Evolutionary conservation across 768 basidiomycete genomes (phyloP).

Genomic region (Hydnum rufescens): DNA sequence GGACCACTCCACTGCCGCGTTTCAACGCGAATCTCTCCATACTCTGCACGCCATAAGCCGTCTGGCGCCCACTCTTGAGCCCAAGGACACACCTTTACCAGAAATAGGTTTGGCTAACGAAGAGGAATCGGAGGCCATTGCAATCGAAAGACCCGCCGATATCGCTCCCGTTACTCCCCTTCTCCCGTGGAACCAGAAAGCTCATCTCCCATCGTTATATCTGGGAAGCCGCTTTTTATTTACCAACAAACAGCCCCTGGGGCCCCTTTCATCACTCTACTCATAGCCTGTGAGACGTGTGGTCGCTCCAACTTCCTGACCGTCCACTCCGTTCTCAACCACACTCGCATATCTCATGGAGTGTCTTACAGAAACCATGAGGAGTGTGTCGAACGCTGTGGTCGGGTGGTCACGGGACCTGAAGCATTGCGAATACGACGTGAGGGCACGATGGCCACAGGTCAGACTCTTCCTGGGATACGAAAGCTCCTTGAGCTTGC

Average conservation of each 20-base stretch:
- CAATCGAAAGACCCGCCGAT: neutral
- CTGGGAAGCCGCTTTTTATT: neutral
- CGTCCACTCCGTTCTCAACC: conserved; percentile 33
- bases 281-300: conserved; percentile 14
- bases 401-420: conserved; percentile 17
- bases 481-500: conserved; percentile 31
- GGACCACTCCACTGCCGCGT: neutral
- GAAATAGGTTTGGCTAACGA: neutral
- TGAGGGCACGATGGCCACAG: conserved; percentile 24
- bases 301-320: conserved; percentile 29
- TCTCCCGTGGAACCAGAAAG: neutral
- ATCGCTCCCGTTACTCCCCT: neutral
- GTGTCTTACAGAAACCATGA: conserved; percentile 33
- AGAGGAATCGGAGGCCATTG: neutral
- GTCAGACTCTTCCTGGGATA: conserved; percentile 26
- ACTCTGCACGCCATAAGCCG: neutral
- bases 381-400: conserved; percentile 29
- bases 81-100: neutral
- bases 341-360: conserved; percentile 29
- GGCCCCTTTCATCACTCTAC: neutral
- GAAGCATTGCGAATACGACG: conserved; percentile 21
- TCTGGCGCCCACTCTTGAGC: neutral
- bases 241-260: neutral
- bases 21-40: neutral
- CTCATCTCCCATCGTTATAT: neutral